A percentile compares a stretch with the other conserved stretches of the same genome.
These are phyloP conservation scores for Botrytis tulipae DNA, from an alignment of 2,329 filamentous ascomycete species.

Conservation along the genomic window DNA sequence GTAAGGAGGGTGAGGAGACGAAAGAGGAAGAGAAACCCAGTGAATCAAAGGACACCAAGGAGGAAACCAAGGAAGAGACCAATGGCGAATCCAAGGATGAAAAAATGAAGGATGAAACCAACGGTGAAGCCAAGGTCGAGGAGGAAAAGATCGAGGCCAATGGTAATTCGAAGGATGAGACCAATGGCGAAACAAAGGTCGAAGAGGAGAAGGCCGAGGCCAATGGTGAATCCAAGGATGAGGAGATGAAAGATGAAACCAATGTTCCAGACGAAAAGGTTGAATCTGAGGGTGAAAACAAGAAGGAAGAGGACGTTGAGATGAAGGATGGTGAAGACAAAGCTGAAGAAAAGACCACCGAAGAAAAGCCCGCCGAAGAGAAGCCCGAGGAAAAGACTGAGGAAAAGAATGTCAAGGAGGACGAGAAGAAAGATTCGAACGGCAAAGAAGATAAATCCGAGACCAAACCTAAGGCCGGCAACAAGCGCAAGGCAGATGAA, in stretches of 20 bases:
- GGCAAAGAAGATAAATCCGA: slow-evolving; percentile 13
- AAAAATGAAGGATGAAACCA: slow-evolving; percentile 37
- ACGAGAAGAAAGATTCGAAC: slow-evolving; percentile 28
- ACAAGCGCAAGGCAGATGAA: slow-evolving; percentile 35
- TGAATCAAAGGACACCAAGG: background rate
- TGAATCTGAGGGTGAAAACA: slow-evolving; percentile 24
- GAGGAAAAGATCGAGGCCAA: slow-evolving; percentile 28
- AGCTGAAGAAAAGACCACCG: slow-evolving; percentile 28
- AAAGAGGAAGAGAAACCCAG: background rate
- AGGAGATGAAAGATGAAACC: slow-evolving; percentile 25
- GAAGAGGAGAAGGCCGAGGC: slow-evolving; percentile 24
- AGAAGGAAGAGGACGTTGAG: slow-evolving; percentile 24
- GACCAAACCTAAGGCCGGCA: slow-evolving; percentile 25
- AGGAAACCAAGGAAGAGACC: background rate
- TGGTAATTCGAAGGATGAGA: slow-evolving; percentile 10
- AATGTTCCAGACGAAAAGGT: slow-evolving; percentile 26
- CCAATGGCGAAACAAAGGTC: slow-evolving; percentile 26
- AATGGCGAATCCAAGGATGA: slow-evolving; percentile 26
- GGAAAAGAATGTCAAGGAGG: slow-evolving; percentile 34
- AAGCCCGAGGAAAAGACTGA: background rate
- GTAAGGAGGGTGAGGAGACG: slow-evolving; percentile 37
- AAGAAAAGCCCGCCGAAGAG: background rate
- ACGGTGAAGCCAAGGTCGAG: slow-evolving; percentile 27
- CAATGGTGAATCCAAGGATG: slow-evolving; percentile 26
- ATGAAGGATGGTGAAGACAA: slow-evolving; percentile 19